Evolutionary conservation across 257 asterid genomes (phyloP).

Genomic region (Salvia splendens): DNA sequence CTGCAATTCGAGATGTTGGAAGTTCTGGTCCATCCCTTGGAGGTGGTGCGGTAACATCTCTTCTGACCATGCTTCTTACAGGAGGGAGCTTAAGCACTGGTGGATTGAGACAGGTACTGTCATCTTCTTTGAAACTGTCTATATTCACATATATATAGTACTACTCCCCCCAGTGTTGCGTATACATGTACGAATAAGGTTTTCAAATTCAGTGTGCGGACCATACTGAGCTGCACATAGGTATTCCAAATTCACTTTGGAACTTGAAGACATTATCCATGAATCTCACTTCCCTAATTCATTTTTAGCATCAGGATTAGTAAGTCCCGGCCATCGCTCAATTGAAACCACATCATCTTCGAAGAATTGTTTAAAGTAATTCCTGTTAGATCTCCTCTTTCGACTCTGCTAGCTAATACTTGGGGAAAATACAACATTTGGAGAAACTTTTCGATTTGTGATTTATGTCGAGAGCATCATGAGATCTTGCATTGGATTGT

Average conservation of each 20-base stretch:
- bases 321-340: background rate
- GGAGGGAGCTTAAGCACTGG: conserved; percentile 72
- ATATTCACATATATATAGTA: background rate
- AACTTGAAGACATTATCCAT: background rate
- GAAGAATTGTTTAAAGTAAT: background rate
- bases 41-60: conserved; percentile 73
- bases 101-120: conserved; percentile 72
- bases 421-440: background rate
- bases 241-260: background rate
- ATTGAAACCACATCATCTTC: background rate
- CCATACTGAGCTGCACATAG: conserved; percentile 7
- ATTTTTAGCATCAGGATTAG: background rate
- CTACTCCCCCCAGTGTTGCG: background rate
- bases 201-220: background rate
- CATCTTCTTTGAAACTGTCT: conserved; percentile 12
- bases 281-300: background rate
- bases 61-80: conserved; percentile 72
- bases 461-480: background rate
- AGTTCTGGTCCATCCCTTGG: conserved; percentile 61
- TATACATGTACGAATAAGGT: background rate
- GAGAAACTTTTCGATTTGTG: background rate
- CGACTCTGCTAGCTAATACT: background rate
- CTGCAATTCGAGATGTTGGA: conserved; percentile 71
- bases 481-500: too few species aligned
- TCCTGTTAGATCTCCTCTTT: background rate